Evolutionary conservation across 345 rosid genomes (phyloP), one percentile per base, ranked within the genome.

Genomic region (Lenwebbia sp.): DNA sequence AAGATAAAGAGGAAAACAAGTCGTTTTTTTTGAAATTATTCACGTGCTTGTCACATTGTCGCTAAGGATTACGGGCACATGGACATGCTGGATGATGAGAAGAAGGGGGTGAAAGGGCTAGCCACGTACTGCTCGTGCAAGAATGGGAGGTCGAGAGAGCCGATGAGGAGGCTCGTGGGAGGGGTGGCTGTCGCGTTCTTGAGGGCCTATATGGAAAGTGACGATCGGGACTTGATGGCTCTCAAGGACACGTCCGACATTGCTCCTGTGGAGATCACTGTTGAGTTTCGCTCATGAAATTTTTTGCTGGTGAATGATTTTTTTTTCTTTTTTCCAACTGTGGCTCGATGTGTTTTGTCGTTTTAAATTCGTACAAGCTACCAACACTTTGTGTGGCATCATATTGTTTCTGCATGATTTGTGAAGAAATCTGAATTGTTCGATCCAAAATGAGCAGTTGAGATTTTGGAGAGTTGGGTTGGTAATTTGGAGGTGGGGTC

Each of bases 1-100:
- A 40, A 40, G 3, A 40, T 40, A 40, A 40, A 40, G 41, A 40
- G 41, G 41, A 40, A 40, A 40, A 40, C 4, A 40, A 40, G 41
- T 40, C n/a, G n/a, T n/a, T n/a, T n/a, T n/a, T n/a, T n/a, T n/a
- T n/a, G n/a, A n/a, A n/a, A n/a, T n/a, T n/a, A n/a, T n/a, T n/a
- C 88, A 82, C 98, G 96, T 50, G 96, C 95, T 15, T 94, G 93
- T 86, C 92, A 96, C 90, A 88, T 95, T 44, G 96, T 94, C 3
- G 96, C 93, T 0, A 91, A 92, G 88, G 94, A 91, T 52, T 94
- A 91, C 25, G 99, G 98, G 7, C 99, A 95, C 86, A 82, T 94
- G 23, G 98, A 94, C 87, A 92, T 94, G 96, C 88, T 96, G 56
- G 97, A 97, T 86, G 96, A 95, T 88, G 99, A 91, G 26, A 94